phyloP scores from a whole-genome alignment of 2,329 filamentous ascomycete species.

The Curvularia sp. region DNA sequence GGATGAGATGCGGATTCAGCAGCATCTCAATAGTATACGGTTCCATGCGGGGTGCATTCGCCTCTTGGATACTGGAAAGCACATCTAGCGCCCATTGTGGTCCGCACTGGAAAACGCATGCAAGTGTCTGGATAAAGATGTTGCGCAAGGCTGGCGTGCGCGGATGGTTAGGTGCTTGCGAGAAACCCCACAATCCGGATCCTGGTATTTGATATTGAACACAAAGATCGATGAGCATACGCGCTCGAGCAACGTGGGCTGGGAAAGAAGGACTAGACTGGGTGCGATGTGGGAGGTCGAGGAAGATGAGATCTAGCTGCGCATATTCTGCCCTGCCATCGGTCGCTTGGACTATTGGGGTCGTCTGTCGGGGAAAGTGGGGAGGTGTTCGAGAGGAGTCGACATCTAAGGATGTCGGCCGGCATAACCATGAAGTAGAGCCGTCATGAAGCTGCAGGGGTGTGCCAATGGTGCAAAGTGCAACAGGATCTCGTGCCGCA shows the following conservation, averaged over 20 bases:
- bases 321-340: constrained; percentile 50
- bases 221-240: constrained; percentile 47
- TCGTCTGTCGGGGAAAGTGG: constrained; percentile 22
- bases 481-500: constrained; percentile 52
- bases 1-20: constrained; percentile 44
- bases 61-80: constrained; percentile 37
- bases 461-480: constrained; percentile 50
- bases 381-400: constrained; percentile 16
- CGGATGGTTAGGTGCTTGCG: constrained; percentile 39
- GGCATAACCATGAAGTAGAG: constrained; percentile 44
- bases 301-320: constrained; percentile 52
- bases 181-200: constrained; percentile 37
- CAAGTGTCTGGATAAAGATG: constrained; percentile 53
- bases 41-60: constrained; percentile 14
- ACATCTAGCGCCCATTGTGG: constrained; percentile 51
- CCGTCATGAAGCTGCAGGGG: constrained; percentile 45
- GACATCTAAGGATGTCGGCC: constrained; percentile 38
- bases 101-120: constrained; percentile 52
- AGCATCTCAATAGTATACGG: constrained; percentile 35
- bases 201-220: constrained; percentile 35
- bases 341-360: constrained; percentile 36
- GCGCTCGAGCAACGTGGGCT: constrained; percentile 41
- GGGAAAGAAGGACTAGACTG: constrained; percentile 40
- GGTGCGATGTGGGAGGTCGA: constrained; percentile 43
- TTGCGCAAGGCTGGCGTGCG: constrained; percentile 51